A percentile compares a stretch with the other conserved stretches of the same genome.
Evolutionary conservation across 2,329 filamentous ascomycete species (phyloP).

Genomic region (Pseudogymnoascus destructans): DNA sequence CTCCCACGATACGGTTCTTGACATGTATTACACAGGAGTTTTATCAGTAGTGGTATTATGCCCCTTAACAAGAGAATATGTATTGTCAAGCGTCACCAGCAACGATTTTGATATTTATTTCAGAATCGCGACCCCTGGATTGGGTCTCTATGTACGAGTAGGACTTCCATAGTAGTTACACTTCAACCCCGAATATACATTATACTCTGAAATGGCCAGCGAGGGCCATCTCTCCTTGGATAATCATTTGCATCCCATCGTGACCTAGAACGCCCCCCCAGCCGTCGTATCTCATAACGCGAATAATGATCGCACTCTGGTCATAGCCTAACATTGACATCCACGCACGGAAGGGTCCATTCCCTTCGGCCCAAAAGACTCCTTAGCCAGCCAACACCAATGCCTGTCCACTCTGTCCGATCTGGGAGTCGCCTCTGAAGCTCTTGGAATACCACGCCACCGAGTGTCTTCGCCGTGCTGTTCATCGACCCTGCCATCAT

Average conservation of each 20-base stretch:
- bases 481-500: slow-evolving; percentile 38
- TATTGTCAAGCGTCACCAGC: background rate
- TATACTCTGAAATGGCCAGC: background rate
- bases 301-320: background rate
- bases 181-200: background rate
- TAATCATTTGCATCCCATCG: background rate
- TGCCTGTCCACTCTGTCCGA: slow-evolving; percentile 55
- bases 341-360: slow-evolving; percentile 84
- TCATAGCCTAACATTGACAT: slow-evolving; percentile 68
- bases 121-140: background rate
- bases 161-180: background rate
- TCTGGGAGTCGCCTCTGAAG: slow-evolving; percentile 35
- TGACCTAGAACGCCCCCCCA: background rate
- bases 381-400: slow-evolving; percentile 76
- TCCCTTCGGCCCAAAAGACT: slow-evolving; percentile 70
- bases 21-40: background rate
- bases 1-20: background rate
- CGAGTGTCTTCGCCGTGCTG: slow-evolving; percentile 55
- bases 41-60: background rate
- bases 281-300: slow-evolving; percentile 8
- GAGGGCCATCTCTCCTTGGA: background rate
- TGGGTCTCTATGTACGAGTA: background rate
- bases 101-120: background rate
- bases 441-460: slow-evolving; percentile 52
- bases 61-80: background rate